Evolutionary conservation across 2,329 filamentous ascomycete genomes (phyloP).

Genomic region (Decorospora gaudefroyi): DNA sequence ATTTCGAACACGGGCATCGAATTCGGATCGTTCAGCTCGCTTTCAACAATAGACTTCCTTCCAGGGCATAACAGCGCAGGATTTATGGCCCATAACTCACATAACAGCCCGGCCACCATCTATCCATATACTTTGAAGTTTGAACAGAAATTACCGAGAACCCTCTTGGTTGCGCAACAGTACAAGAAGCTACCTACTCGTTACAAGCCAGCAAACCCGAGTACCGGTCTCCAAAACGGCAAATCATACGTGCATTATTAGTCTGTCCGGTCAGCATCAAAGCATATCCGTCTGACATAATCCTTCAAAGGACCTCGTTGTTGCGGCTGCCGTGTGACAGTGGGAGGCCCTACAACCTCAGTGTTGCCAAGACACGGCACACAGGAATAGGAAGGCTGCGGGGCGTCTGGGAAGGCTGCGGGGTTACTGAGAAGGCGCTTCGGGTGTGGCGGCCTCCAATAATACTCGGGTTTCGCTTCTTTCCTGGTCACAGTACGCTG

Average conservation of each 20-base stretch:
- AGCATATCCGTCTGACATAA: constrained; percentile 28
- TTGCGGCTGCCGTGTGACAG: constrained; percentile 4
- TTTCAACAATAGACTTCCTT: background rate
- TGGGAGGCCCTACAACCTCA: background rate
- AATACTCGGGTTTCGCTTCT: constrained; percentile 1
- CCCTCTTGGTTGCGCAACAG: constrained; percentile 4
- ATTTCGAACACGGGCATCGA: too few relatives aligned
- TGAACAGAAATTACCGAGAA: constrained; percentile 6
- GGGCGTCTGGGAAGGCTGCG: constrained; percentile 8
- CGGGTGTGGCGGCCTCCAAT: constrained; percentile 9
- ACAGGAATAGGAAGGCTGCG: constrained; percentile 6
- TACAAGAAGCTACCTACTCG: constrained; percentile 1
- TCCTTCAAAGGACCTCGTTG: constrained; percentile 7
- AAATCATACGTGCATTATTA: constrained; percentile 28
- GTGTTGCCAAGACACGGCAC: constrained; percentile 13
- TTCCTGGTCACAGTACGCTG: too few relatives aligned
- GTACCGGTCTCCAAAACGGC: constrained; percentile 22
- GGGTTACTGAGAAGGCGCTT: constrained; percentile 7
- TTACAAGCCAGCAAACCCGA: constrained; percentile 12
- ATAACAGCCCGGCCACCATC: too few relatives aligned
- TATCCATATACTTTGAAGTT: constrained; percentile 4
- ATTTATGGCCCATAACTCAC: too few relatives aligned
- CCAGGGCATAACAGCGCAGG: too few relatives aligned
- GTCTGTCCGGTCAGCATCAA: constrained; percentile 8
- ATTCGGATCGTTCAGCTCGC: constrained; percentile 9